Conservation (phyloP, 129 eudicot species). For the Smallanthus sonchifolius region DNA sequence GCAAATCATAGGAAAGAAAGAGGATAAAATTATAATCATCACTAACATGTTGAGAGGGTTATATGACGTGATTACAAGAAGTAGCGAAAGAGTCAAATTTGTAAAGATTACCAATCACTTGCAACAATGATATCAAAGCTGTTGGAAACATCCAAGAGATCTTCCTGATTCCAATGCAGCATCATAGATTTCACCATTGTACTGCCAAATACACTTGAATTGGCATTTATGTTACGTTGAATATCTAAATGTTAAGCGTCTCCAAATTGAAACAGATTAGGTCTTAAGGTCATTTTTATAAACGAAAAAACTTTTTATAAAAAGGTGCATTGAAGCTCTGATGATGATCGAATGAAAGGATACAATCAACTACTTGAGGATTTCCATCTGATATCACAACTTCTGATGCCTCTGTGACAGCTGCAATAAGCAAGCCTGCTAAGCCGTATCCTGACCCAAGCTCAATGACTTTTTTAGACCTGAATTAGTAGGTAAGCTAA, state of each 20-base stretch:
- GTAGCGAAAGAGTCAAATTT: not conserved
- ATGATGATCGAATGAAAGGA: constrained; percentile 42
- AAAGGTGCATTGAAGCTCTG: not conserved
- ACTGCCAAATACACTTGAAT: constrained; percentile 57
- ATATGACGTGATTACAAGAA: not conserved
- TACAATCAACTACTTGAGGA: constrained; percentile 99
- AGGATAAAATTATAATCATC: not conserved
- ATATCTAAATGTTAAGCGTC: constrained; percentile 72
- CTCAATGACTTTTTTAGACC: constrained; percentile 81
- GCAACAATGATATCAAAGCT: constrained; percentile 78
- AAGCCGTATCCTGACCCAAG: constrained; percentile 96
- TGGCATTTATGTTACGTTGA: constrained; percentile 67
- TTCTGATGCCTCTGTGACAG: constrained; percentile 73
- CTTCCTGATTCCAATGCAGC: constrained; percentile 85
- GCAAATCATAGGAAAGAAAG: not conserved
- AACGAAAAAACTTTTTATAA: not conserved
- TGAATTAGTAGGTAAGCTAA: constrained; percentile 22
- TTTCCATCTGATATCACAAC: constrained; percentile 97
- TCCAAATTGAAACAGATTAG: constrained; percentile 19
- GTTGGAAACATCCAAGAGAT: constrained; percentile 37
- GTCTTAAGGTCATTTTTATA: not conserved
- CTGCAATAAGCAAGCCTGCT: constrained; percentile 84
- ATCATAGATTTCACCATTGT: constrained; percentile 59
- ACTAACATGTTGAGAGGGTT: not conserved
- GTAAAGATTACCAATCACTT: constrained; percentile 76